phyloP scores from a whole-genome alignment of 208 protist genomes.

The Plasmodiophora brassicae region DNA sequence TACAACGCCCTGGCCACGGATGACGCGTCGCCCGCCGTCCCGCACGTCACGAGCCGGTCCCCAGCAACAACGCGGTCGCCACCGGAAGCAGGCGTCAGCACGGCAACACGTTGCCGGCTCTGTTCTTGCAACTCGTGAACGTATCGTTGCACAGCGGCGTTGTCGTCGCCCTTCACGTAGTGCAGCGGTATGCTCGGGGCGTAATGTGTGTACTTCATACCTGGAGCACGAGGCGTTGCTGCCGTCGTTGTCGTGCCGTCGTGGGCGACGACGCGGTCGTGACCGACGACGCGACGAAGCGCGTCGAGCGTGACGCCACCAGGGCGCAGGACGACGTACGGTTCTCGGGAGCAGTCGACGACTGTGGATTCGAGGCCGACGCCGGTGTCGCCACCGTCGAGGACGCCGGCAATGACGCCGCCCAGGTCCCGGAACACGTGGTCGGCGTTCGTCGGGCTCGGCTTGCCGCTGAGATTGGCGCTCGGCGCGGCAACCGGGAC shows the following conservation, averaged over 20 bases:
- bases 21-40: not conserved
- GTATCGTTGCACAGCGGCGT: not conserved
- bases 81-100: not conserved
- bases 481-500: conserved; percentile 53
- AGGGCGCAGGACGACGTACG: not conserved
- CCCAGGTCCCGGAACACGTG: conserved; percentile 48
- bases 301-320: conserved; percentile 23
- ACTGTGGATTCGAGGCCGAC: conserved; percentile 36
- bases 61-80: not conserved
- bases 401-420: not conserved
- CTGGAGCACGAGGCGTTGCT: too few relatives aligned
- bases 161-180: not conserved
- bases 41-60: not conserved
- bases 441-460: conserved; percentile 43
- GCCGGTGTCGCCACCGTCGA: conserved; percentile 25
- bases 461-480: conserved; percentile 54
- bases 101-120: not conserved
- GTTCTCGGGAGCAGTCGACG: conserved; percentile 4
- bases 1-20: not conserved
- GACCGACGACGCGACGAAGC: not conserved
- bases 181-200: not conserved
- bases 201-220: not conserved
- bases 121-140: not conserved
- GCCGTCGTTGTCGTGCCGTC: too few relatives aligned
- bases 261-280: not conserved